Conservation (phyloP, 129 eudicot species). For the Glebionis coronaria region DNA sequence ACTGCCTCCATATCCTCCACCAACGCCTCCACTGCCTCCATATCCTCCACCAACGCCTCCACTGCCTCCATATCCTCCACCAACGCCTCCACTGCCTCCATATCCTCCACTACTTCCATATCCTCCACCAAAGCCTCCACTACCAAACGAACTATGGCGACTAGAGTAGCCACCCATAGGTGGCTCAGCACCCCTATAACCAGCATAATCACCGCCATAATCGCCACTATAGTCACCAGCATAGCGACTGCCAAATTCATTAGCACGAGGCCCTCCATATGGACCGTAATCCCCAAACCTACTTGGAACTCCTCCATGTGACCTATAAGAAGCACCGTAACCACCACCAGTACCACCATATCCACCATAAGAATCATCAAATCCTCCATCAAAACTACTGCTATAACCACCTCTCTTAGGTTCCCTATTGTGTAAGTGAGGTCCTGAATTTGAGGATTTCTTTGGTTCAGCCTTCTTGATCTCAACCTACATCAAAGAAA, state of each 20-base stretch:
- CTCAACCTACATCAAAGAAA: conserved; percentile 97
- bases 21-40: conserved; percentile 48
- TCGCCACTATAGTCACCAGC: conserved; percentile 25
- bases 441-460: conserved; percentile 89
- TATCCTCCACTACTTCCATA: conserved; percentile 48
- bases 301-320: conserved; percentile 48
- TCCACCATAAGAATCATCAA: conserved; percentile 53
- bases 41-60: no score
- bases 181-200: conserved; percentile 67
- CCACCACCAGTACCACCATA: conserved; percentile 49
- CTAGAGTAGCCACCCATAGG: conserved; percentile 61
- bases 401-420: conserved; percentile 75
- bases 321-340: conserved; percentile 78
- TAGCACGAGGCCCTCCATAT: conserved; percentile 39
- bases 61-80: conserved; percentile 65
- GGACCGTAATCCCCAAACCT: conserved; percentile 73
- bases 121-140: conserved; percentile 52
- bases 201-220: conserved; percentile 51
- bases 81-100: no score
- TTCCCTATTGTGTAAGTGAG: conserved; percentile 74
- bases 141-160: conserved; percentile 60
- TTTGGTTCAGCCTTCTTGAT: conserved; percentile 99
- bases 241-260: conserved; percentile 55
- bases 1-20: conserved; percentile 56
- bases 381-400: conserved; percentile 56